These are phyloP conservation scores for Salvia rosmarinus DNA, from an alignment of 257 asterid genomes.

Conservation along the genomic window DNA sequence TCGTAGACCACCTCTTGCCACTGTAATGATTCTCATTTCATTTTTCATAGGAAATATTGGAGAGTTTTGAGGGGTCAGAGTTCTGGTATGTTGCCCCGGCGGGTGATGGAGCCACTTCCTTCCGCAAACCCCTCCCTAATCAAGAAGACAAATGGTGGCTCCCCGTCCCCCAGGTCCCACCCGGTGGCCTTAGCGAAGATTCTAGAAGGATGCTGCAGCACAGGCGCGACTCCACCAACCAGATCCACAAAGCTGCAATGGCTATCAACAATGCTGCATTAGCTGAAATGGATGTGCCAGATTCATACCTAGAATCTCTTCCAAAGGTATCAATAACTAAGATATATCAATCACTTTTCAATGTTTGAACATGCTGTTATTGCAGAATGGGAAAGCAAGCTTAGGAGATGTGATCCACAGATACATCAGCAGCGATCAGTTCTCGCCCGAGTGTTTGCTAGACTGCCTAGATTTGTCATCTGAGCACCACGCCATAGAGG, in stretches of 20 bases:
- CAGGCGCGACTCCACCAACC: slow-evolving; percentile 71
- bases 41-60: slow-evolving; percentile 64
- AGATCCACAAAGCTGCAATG: slow-evolving; percentile 87
- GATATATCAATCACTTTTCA: not conserved
- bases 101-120: slow-evolving; percentile 58
- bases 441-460: slow-evolving; percentile 72
- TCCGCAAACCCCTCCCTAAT: slow-evolving; percentile 54
- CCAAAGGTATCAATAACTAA: slow-evolving; percentile 56
- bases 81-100: slow-evolving; percentile 79
- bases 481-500: slow-evolving; percentile 72
- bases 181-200: slow-evolving; percentile 63
- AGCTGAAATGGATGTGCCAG: slow-evolving; percentile 78
- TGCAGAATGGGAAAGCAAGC: slow-evolving; percentile 71
- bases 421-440: slow-evolving; percentile 62
- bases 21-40: slow-evolving; percentile 11
- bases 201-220: slow-evolving; percentile 66
- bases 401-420: slow-evolving; percentile 72
- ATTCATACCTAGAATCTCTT: slow-evolving; percentile 65
- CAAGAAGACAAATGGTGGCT: slow-evolving; percentile 94
- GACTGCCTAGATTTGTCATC: slow-evolving; percentile 81
- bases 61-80: slow-evolving; percentile 56
- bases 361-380: not conserved
- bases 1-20: too few species aligned
- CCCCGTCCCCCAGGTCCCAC: slow-evolving; percentile 77
- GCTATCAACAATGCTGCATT: slow-evolving; percentile 71